phyloP scores from a whole-genome alignment of 2,329 filamentous ascomycete species.

The Epichloe elymi region DNA sequence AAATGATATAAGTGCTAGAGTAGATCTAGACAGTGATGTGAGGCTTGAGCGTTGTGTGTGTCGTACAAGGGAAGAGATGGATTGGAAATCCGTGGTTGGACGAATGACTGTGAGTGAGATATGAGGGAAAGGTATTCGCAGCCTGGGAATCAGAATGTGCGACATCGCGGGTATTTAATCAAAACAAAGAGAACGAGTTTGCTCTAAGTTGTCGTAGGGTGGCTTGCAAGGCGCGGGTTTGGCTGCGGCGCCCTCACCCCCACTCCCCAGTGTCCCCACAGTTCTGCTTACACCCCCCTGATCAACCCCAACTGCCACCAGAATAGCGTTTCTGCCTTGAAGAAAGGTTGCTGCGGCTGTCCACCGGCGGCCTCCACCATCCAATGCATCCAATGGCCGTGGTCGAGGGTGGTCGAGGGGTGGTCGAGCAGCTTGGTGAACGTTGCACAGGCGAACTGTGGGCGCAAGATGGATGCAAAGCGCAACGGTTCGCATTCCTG shows the following conservation, averaged over 20 bases:
- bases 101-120: no score
- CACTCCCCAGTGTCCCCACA: background rate
- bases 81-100: no score
- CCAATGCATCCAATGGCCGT: background rate
- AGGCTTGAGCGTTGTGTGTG: no score
- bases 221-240: background rate
- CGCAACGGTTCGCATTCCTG: background rate
- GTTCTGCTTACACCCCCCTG: background rate
- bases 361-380: background rate
- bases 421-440: background rate
- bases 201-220: background rate
- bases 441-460: background rate
- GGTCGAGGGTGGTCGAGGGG: background rate
- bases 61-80: no score
- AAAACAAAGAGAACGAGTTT: background rate
- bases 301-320: background rate
- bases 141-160: constrained; percentile 2
- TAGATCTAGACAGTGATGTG: no score
- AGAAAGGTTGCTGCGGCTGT: background rate
- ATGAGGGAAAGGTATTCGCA: background rate
- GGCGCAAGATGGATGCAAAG: constrained; percentile 4
- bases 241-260: background rate
- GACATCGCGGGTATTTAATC: background rate
- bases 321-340: constrained; percentile 1
- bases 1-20: no score